phyloP scores from a whole-genome alignment of 257 asterid genomes.

The Henckelia pumila region DNA sequence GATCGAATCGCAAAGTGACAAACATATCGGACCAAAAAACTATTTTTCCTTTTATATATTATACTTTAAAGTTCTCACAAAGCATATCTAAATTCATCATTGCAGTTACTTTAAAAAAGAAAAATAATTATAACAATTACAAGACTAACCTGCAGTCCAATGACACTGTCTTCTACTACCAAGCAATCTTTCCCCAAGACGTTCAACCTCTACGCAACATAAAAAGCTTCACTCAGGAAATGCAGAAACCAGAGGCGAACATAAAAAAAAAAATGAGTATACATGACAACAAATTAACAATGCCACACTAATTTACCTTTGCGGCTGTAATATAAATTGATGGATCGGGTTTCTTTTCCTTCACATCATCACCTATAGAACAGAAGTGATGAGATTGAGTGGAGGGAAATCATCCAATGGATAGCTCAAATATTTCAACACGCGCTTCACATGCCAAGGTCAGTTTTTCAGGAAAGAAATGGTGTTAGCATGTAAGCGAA shows the following conservation, averaged over 20 bases:
- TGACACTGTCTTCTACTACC: slow-evolving; percentile 96
- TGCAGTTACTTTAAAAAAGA: background rate
- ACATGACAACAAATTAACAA: background rate
- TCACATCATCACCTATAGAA: slow-evolving; percentile 84
- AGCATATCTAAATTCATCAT: background rate
- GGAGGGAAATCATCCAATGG: background rate
- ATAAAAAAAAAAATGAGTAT: slow-evolving; percentile 11
- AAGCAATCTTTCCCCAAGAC: slow-evolving; percentile 65
- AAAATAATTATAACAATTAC: background rate
- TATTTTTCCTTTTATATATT: no score
- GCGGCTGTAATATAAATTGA: slow-evolving; percentile 78
- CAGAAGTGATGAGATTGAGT: slow-evolving; percentile 19
- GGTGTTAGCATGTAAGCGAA: background rate
- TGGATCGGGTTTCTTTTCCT: slow-evolving; percentile 92
- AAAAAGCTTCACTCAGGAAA: slow-evolving; percentile 9
- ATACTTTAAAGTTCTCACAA: background rate
- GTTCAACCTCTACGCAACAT: slow-evolving; percentile 58
- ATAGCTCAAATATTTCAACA: background rate
- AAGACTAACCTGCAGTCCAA: slow-evolving; percentile 79
- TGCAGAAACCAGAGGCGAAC: slow-evolving; percentile 4
- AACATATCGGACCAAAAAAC: no score
- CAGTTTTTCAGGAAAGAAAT: background rate
- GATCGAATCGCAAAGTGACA: no score
- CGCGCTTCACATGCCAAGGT: background rate
- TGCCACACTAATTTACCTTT: slow-evolving; percentile 40